Base-by-base conservation (phyloP, 106 monocot species). In the Iris macrosiphon region DNA sequence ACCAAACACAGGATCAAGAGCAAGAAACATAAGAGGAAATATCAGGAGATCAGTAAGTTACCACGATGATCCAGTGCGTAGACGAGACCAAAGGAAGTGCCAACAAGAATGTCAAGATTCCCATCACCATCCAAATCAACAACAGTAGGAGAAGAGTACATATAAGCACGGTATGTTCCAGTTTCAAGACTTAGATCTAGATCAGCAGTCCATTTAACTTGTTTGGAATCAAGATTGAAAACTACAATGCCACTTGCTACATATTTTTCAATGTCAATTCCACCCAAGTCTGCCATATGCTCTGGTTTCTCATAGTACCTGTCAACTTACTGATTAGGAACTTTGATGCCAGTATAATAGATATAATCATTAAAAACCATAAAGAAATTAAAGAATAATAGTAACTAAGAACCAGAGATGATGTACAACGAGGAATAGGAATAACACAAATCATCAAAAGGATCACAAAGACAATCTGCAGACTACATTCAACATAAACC, bases 71-170 rank as follows among this genome's bases (percentile, higher is more conserved):
- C 91, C 57, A 98, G 58, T 68, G 74, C 64, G 71, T 98, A 98
- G 61, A 91, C 65, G 14, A 91, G 68, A 27, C 98, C 98, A 75
- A 66, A 87, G 29, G 87, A 78, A 60, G 80, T 87, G 10, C 98
- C 98, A 45, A 98, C 75, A 64, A 98, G 83, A 66, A 98, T 98
- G 61, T 98, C 98, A 80, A 98, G 49, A 66, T 87, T 72, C 50
- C 98, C 91, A 75, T 96, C 96, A 57, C 96, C 90, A 77, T 96
- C 96, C 63, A 96, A 77, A 56, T 96, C 96, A 69, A 65, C 75
- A 54, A 96, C 96, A 43, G 86, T 86, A 9, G 96, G 96, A 59
- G 96, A 80, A 50, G 86, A 80, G 64, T 86, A 90, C 57, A 87
- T 75, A 52, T 90, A 80, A 34, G 80, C 78, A 65, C 77, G 82